Evolutionary conservation across 345 rosid species (phyloP), one percentile per base, ranked within the genome.

Genomic region (Geranium rotundifolium): DNA sequence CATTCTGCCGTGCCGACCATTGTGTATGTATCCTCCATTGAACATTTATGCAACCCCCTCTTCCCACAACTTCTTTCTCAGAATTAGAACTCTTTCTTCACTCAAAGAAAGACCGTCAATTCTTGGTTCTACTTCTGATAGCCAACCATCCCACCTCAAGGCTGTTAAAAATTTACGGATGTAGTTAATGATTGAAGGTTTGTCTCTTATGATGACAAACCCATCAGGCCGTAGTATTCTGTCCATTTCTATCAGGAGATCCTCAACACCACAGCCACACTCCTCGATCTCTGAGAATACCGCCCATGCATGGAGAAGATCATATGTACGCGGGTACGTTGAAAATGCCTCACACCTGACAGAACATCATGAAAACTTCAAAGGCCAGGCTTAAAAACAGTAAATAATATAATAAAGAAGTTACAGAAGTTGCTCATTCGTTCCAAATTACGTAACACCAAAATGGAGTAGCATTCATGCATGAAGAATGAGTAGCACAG

Each of bases 281-380:
- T 68, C 61, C 74, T 78, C 80, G 31, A 82, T 79, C 68, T 92
- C 91, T 0, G 90, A 72, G 76, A 92, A 71, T 15, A 87, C 78
- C 46, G 71, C 72, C 96, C 93, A 92, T 55, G 95, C 91, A 68
- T 91, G 98, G 69, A 91, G 88, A 73, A 91, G 91, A 80, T 93
- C 99, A 58, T 79, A 90, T 29, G 97, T 90, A 5, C 96, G 83
- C 17, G 99, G 99, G 69, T 93, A 93, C 10, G 99, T 87, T 17
- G 89, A 85, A 68, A 90, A 90, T 69, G 99, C 84, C 76, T 90
- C 99, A 62, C 97, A 87, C 99, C 99, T 93, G 73, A 46, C 41
- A 59, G 57, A 41, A 4, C n/a, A 15, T 66, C 17, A 20, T 52
- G 50, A 56, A 30, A 23, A 58, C 63, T 57, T 15, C 66, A 46